Evolutionary conservation across 1,284 basidiomycete species (phyloP).

Genomic region (Omphalotus olearius): DNA sequence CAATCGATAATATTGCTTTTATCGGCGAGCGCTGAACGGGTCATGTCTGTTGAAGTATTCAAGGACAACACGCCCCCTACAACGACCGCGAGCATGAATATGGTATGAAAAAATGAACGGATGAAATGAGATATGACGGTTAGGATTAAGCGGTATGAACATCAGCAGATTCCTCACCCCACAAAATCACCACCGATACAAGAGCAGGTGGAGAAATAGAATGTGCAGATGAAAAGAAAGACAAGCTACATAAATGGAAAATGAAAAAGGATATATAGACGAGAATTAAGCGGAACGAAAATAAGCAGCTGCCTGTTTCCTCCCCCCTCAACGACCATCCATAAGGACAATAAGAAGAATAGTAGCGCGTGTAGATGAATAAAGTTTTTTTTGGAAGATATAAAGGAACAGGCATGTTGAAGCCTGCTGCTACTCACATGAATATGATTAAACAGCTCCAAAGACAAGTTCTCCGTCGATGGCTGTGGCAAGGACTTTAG

Average conservation of each 20-base stretch:
- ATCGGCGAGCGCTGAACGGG: slow-evolving; percentile 2
- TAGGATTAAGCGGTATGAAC: slow-evolving; percentile 15
- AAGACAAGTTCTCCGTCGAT: slow-evolving; percentile 75
- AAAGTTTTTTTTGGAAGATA: neutral
- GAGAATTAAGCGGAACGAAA: neutral
- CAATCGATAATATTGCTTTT: too few relatives aligned
- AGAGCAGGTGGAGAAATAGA: neutral
- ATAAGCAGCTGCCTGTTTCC: neutral
- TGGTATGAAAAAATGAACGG: neutral
- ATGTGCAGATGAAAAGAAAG: neutral
- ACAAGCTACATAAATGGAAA: neutral
- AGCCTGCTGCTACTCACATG: slow-evolving; percentile 2
- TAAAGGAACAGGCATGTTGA: slow-evolving; percentile 12
- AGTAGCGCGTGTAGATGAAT: neutral
- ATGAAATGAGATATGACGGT: slow-evolving; percentile 7
- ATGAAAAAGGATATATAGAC: neutral
- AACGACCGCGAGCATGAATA: slow-evolving; percentile 7
- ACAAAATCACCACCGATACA: slow-evolving; percentile 9
- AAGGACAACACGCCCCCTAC: slow-evolving; percentile 11
- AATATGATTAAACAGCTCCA: slow-evolving; percentile 35
- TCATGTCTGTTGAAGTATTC: neutral
- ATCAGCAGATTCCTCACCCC: slow-evolving; percentile 3
- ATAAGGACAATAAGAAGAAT: neutral
- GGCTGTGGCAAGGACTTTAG: slow-evolving; percentile 70
- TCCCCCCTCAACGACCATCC: neutral